phyloP scores from a whole-genome alignment of 441 rosid genomes.

The Euphorbia schlechtendalii region DNA sequence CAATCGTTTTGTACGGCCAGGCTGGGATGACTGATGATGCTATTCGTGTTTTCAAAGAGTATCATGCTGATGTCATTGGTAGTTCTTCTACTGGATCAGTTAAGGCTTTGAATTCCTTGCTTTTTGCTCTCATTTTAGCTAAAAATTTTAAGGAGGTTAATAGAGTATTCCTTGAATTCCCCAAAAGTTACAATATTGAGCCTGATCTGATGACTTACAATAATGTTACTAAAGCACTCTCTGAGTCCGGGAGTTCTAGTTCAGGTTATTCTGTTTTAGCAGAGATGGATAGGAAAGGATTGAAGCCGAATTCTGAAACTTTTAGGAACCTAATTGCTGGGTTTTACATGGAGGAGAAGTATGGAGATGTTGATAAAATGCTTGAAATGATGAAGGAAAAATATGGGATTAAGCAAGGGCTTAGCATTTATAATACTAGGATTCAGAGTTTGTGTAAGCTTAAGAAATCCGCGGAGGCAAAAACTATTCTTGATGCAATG shows the following conservation, averaged over 20 bases:
- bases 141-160: slow-evolving; percentile 50
- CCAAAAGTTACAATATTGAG: slow-evolving; percentile 39
- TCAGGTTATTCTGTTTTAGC: slow-evolving; percentile 52
- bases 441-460: slow-evolving; percentile 60
- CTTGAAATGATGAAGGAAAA: slow-evolving; percentile 51
- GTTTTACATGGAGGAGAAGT: slow-evolving; percentile 60
- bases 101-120: slow-evolving; percentile 49
- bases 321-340: slow-evolving; percentile 54
- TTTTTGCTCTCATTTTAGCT: slow-evolving; percentile 53
- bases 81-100: slow-evolving; percentile 31
- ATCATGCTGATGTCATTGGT: slow-evolving; percentile 30
- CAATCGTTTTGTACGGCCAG: slow-evolving; percentile 63
- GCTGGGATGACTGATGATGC: slow-evolving; percentile 70
- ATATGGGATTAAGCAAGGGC: slow-evolving; percentile 32
- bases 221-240: slow-evolving; percentile 50
- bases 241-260: slow-evolving; percentile 53
- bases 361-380: slow-evolving; percentile 59
- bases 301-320: slow-evolving; percentile 39
- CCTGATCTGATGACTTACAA: slow-evolving; percentile 59
- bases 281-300: slow-evolving; percentile 62
- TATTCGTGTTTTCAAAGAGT: slow-evolving; percentile 38
- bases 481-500: slow-evolving; percentile 49
- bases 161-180: slow-evolving; percentile 55
- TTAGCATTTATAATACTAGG: slow-evolving; percentile 47
- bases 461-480: slow-evolving; percentile 50